Conservation (phyloP, 2,329 filamentous ascomycete species). For the Beauveria varroae region DNA sequence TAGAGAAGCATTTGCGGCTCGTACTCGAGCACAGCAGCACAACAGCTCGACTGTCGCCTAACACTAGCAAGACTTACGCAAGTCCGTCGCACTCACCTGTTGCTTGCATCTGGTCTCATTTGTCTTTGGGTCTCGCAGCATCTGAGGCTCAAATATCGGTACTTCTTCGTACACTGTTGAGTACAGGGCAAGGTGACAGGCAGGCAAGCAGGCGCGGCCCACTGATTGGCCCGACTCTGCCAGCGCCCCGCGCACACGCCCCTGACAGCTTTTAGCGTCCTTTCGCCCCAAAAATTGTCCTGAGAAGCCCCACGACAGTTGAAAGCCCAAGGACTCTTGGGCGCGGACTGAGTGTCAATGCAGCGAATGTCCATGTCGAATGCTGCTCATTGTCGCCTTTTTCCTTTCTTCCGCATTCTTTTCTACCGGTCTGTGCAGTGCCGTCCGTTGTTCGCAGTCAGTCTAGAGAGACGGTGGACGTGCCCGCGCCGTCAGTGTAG, state of each 20-base stretch:
- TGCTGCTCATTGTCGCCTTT: neutral
- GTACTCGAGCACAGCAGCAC: neutral
- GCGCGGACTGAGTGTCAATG: conserved; percentile 6
- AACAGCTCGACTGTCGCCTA: neutral
- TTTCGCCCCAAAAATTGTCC: neutral
- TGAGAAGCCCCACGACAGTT: neutral
- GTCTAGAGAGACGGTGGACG: neutral
- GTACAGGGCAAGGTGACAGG: too few relatives aligned
- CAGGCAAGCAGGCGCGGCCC: too few relatives aligned
- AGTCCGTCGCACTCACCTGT: neutral
- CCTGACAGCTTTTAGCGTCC: neutral
- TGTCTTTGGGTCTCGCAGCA: too few relatives aligned
- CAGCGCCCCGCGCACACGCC: neutral
- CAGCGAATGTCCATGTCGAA: neutral
- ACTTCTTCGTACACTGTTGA: too few relatives aligned
- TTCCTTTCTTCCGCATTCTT: neutral
- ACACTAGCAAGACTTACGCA: too few relatives aligned
- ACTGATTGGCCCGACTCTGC: neutral
- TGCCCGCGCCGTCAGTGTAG: neutral
- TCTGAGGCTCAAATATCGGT: neutral
- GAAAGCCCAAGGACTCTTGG: conserved; percentile 2
- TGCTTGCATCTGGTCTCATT: too few relatives aligned
- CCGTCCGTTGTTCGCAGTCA: neutral
- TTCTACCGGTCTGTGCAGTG: neutral
- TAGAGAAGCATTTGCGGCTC: too few relatives aligned